Base-by-base conservation (phyloP, 1,284 basidiomycete genomes). In the Sporisorium iseilematis-ciliati region DNA sequence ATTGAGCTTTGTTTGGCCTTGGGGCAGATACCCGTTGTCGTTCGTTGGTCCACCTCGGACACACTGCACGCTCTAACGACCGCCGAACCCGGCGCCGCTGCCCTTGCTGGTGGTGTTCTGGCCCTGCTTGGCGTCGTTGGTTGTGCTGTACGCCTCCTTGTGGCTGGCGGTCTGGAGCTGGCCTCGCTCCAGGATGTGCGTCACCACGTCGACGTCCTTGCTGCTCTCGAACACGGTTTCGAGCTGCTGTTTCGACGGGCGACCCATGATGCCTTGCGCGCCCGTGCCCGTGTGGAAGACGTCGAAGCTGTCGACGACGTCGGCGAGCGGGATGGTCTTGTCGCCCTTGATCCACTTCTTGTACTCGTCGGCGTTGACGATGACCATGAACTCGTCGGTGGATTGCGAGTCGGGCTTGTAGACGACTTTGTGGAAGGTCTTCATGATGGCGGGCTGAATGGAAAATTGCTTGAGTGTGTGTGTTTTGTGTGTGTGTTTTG, bases 261-360 rank as follows among this genome's bases (percentile, higher is more conserved):
- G 74, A 45, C 79, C 78, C 59, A 86, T 74, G 65, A 86, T 75
- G n/a, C 86, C 86, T 70, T 87, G 86, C 18, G 81, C 75, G 29
- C 85, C 86, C 51, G 84, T 82, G 46, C 81, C 85, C 10, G 85
- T 80, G 78, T 82, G 80, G 81, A 86, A 86, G 65, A 86, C 75
- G 52, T 86, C 82, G 72, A 86, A 87, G 16, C 78, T 60, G 51
- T 86, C 85, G 46, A 87, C 85, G 11, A 87, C 83, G 33, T 85
- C 83, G 20, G 82, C 80, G 40, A 87, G 81, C 6, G 86, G 85
- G 64, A 86, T 86, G 25, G 85, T 83, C 68, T 76, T 68, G 78
- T 84, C 85, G 56, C 86, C 86, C 33, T 69, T 81, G 60, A 77
- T 79, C 84, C 84, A 86, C 66, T 84, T 84, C 57, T 84, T 74